Evolutionary conservation across 192 early-diverging fungal genomes (phyloP).

Genomic region (Coemansia sp.): DNA sequence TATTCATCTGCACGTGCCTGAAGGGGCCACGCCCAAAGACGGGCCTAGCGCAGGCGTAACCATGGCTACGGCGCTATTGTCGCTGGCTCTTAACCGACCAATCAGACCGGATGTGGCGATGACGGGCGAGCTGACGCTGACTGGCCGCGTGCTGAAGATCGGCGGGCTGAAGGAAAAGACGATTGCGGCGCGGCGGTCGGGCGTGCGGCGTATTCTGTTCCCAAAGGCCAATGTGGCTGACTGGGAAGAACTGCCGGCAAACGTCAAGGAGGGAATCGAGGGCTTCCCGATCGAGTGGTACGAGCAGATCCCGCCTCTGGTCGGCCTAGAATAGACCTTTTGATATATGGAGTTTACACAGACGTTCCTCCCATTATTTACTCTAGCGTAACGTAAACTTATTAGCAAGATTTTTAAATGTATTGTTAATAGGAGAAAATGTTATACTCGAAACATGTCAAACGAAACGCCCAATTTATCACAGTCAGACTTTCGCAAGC

Average conservation of each 20-base stretch:
- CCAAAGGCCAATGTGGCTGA: conserved; percentile 86
- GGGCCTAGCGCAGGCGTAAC: conserved; percentile 95
- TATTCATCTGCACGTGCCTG: conserved; percentile 95
- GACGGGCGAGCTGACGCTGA: conserved; percentile 98
- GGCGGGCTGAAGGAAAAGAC: conserved; percentile 98
- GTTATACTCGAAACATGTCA: conserved; percentile 2
- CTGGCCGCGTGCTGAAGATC: conserved; percentile 96
- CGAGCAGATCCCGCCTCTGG: conserved; percentile 59
- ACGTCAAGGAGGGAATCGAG: conserved; percentile 87
- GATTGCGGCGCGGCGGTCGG: conserved; percentile 93
- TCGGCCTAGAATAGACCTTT: conserved; percentile 24
- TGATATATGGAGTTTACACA: background rate
- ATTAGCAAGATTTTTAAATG: too few relatives aligned
- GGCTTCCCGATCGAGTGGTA: conserved; percentile 85
- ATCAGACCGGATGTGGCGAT: conserved; percentile 85
- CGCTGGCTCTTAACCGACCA: conserved; percentile 81
- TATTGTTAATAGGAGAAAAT: too few relatives aligned
- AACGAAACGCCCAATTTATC: background rate
- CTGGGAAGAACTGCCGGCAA: conserved; percentile 94
- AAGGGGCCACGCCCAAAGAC: conserved; percentile 97
- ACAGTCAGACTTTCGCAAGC: conserved; percentile 30
- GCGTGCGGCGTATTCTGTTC: conserved; percentile 87
- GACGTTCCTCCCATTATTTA: too few relatives aligned
- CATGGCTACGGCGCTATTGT: conserved; percentile 93
- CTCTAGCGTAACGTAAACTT: too few relatives aligned